A percentile compares a stretch with the other conserved stretches of the same genome.
phyloP scores from a whole-genome alignment of 768 basidiomycete genomes.

The Amanita phalloides region DNA sequence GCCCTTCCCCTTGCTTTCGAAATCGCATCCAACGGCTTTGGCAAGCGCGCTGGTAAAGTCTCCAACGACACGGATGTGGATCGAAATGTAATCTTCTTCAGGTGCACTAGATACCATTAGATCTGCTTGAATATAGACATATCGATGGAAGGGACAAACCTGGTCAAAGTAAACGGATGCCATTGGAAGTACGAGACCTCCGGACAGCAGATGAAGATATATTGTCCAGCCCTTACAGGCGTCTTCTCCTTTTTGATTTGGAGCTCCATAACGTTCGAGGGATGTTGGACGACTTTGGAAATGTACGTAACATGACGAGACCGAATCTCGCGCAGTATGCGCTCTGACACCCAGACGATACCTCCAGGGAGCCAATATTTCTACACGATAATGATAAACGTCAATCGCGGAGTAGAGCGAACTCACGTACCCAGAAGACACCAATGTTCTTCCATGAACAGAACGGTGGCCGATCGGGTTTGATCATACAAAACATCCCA shows the following conservation, averaged over 20 bases:
- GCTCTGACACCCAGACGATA: slow-evolving; percentile 77
- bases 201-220: slow-evolving; percentile 87
- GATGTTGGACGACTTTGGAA: slow-evolving; percentile 92
- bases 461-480: slow-evolving; percentile 80
- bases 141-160: slow-evolving; percentile 25
- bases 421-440: slow-evolving; percentile 80
- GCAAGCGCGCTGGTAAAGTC: slow-evolving; percentile 84
- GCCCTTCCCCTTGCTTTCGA: slow-evolving; percentile 45
- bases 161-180: slow-evolving; percentile 94
- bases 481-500: slow-evolving; percentile 95
- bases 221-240: slow-evolving; percentile 75
- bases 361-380: slow-evolving; percentile 89
- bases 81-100: slow-evolving; percentile 90
- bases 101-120: slow-evolving; percentile 49
- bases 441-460: slow-evolving; percentile 82
- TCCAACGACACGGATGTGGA: slow-evolving; percentile 88
- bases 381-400: slow-evolving; percentile 22
- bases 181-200: slow-evolving; percentile 93
- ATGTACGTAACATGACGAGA: slow-evolving; percentile 88
- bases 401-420: slow-evolving; percentile 3
- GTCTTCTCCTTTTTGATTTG: slow-evolving; percentile 98
- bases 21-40: slow-evolving; percentile 76
- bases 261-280: slow-evolving; percentile 87
- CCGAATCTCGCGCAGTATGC: slow-evolving; percentile 85
- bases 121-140: not conserved